Evolutionary conservation across 176 grass and related monocot genomes (phyloP).

Genomic region (Poa pratensis): DNA sequence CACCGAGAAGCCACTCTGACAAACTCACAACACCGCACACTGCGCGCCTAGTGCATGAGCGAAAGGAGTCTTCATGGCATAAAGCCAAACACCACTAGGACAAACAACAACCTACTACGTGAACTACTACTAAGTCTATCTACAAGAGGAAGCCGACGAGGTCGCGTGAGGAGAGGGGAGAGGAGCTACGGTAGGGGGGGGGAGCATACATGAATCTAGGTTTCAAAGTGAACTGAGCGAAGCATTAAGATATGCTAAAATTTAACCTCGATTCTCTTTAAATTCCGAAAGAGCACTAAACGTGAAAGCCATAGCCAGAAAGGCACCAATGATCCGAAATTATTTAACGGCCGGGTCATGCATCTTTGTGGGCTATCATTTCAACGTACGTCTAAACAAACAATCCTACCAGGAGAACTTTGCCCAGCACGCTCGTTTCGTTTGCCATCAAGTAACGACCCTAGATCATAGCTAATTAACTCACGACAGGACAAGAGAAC

Average conservation of each 20-base stretch:
- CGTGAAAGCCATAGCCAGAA: conserved; percentile 43
- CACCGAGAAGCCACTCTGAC: no score
- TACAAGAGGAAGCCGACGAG: no score
- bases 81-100: no score
- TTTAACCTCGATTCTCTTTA: background rate
- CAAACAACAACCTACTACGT: no score
- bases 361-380: conserved; percentile 37
- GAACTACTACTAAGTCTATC: no score
- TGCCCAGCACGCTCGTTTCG: background rate
- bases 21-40: no score
- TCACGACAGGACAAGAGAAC: background rate
- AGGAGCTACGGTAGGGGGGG: no score
- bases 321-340: conserved; percentile 36
- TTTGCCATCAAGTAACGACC: background rate
- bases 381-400: conserved; percentile 3
- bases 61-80: no score
- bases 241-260: background rate
- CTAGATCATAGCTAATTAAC: background rate
- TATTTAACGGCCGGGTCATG: background rate
- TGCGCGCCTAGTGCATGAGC: no score
- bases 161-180: no score
- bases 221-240: background rate
- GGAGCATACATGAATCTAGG: background rate
- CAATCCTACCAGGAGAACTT: conserved; percentile 1
- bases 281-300: conserved; percentile 7